Percentiles rank a stretch among this genome's conserved stretches.
Evolutionary conservation across 2,329 filamentous ascomycete genomes (phyloP).

Genomic region (Sporothrix euskadiensis): DNA sequence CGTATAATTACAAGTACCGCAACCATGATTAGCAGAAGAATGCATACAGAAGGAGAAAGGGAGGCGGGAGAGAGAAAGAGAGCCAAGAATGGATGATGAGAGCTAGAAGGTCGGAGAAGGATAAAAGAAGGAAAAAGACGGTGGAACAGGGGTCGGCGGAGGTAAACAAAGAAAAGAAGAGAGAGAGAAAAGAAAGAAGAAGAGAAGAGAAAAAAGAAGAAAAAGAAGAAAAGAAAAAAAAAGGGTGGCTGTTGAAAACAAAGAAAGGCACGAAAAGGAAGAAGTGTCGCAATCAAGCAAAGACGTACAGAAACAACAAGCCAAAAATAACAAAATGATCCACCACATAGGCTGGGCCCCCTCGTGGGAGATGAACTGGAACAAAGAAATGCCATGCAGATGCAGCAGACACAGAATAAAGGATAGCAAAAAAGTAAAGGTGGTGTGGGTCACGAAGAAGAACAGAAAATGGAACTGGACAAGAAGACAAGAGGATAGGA

Average conservation of each 20-base stretch:
- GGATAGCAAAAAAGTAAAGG: not conserved
- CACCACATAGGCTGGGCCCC: not conserved
- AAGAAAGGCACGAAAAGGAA: not conserved
- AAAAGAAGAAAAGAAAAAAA: not conserved
- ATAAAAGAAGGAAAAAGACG: not conserved
- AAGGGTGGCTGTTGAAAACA: not conserved
- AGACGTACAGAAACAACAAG: not conserved
- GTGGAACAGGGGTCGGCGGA: not conserved
- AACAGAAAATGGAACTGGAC: not conserved
- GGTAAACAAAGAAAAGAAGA: not conserved
- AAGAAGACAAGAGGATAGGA: not conserved
- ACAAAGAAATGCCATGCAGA: constrained; percentile 5
- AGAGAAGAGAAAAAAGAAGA: not conserved
- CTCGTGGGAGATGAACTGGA: not conserved
- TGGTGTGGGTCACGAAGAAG: not conserved
- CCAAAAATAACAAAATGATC: constrained; percentile 1
- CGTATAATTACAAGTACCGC: not conserved
- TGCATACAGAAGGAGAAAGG: not conserved
- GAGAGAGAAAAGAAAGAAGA: not conserved
- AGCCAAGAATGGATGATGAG: not conserved
- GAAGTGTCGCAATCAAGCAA: not conserved
- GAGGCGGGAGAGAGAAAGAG: not conserved
- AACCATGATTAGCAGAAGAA: not conserved
- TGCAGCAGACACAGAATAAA: not conserved
- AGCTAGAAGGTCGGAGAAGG: not conserved